Conservation (phyloP, 306 rosid species). For the Lathyrus sativus region DNA sequence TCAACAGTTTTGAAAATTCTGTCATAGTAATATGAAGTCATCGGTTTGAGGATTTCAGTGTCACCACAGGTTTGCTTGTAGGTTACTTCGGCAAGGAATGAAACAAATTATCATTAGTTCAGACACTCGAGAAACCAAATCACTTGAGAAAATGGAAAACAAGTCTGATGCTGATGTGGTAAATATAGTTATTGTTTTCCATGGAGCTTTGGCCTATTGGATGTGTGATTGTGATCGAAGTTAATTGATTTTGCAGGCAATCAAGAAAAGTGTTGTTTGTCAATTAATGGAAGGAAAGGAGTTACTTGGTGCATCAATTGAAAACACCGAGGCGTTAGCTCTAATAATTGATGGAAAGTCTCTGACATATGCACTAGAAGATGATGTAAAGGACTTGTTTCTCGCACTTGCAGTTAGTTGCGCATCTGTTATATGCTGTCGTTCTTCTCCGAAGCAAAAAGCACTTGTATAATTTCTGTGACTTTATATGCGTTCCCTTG, state of each 20-base stretch:
- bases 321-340: constrained; percentile 67
- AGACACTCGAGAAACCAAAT: constrained; percentile 38
- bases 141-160: constrained; percentile 39
- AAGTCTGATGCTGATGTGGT: constrained; percentile 34
- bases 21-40: constrained; percentile 19
- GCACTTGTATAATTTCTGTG: constrained; percentile 56
- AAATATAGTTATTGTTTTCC: neutral
- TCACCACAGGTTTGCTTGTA: constrained; percentile 40
- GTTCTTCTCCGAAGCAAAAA: constrained; percentile 94
- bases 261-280: constrained; percentile 62
- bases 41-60: constrained; percentile 8
- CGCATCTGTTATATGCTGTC: constrained; percentile 90
- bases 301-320: constrained; percentile 47
- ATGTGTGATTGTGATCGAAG: constrained; percentile 7
- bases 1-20: constrained; percentile 13
- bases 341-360: constrained; percentile 89
- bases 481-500: constrained; percentile 10
- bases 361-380: constrained; percentile 70
- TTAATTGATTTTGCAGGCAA: constrained; percentile 44
- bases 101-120: constrained; percentile 39
- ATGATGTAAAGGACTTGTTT: constrained; percentile 75
- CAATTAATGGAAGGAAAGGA: constrained; percentile 68
- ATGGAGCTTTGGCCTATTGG: no score
- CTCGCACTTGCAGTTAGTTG: constrained; percentile 76
- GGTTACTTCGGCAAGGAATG: constrained; percentile 48